Percentiles rank a stretch among this genome's conserved stretches.
These are phyloP conservation scores for Oropetium thomaeum DNA, from an alignment of 176 grass and related monocot species.

Conservation along the genomic window DNA sequence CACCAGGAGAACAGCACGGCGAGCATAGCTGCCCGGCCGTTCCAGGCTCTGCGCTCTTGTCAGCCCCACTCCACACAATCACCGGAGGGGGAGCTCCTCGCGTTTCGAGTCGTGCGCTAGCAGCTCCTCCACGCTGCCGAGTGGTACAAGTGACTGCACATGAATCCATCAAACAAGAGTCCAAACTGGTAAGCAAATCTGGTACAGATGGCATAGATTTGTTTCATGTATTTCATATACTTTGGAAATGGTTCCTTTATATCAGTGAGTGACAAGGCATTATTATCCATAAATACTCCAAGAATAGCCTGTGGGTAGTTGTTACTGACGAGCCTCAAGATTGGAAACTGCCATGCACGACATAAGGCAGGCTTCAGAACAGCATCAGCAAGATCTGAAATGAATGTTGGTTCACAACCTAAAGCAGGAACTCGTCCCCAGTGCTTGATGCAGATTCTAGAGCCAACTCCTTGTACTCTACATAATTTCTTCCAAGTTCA, in stretches of 20 bases:
- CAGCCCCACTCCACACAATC: constrained; percentile 95
- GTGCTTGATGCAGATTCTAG: constrained; percentile 80
- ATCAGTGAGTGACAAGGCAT: neutral
- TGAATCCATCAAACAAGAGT: constrained; percentile 24
- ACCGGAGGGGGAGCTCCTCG: constrained; percentile 72
- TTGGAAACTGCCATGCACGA: constrained; percentile 98
- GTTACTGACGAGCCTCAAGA: constrained; percentile 97
- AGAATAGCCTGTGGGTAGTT: constrained; percentile 17
- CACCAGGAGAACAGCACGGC: constrained; percentile 74
- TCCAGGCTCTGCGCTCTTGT: constrained; percentile 93
- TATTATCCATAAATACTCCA: no score
- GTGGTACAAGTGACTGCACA: constrained; percentile 85
- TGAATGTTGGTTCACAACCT: constrained; percentile 82
- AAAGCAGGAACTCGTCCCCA: constrained; percentile 96
- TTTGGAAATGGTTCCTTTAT: neutral
- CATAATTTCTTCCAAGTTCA: constrained; percentile 98
- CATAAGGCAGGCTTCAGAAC: constrained; percentile 99
- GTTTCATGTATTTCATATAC: neutral
- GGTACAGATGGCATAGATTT: neutral
- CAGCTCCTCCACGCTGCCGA: constrained; percentile 94
- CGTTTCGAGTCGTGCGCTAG: constrained; percentile 90
- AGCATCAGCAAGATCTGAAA: constrained; percentile 86
- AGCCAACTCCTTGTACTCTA: constrained; percentile 95
- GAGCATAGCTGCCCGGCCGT: constrained; percentile 90
- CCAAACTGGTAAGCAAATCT: constrained; percentile 8